Evolutionary conservation across 345 rosid species (phyloP).

Genomic region (Populus ilicifolia): DNA sequence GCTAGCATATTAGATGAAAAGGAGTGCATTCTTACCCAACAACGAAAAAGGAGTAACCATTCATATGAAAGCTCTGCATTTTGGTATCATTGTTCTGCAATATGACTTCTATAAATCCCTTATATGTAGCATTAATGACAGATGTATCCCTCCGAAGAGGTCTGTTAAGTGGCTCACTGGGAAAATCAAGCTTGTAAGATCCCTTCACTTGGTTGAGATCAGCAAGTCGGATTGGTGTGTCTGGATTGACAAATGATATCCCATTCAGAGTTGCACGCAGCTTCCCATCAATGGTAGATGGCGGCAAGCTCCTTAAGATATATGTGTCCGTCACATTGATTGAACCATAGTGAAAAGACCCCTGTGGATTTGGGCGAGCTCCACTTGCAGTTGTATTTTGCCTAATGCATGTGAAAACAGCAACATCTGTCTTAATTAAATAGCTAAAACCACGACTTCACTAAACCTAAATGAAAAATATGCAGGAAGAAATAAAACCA

Average conservation of each 20-base stretch:
- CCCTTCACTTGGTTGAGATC: constrained; percentile 70
- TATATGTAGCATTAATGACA: constrained; percentile 79
- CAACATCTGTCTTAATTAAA: neutral
- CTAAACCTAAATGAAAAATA: neutral
- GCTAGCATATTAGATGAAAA: neutral
- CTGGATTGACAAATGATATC: constrained; percentile 69
- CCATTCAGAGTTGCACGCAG: constrained; percentile 70
- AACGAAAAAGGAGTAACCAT: constrained; percentile 82
- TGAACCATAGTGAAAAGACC: constrained; percentile 83
- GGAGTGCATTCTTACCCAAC: constrained; percentile 56
- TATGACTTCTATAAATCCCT: constrained; percentile 76
- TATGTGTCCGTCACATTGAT: constrained; percentile 79
- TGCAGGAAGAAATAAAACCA: neutral
- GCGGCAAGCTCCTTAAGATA: constrained; percentile 66
- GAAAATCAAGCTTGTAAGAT: constrained; percentile 84
- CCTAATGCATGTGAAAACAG: constrained; percentile 37
- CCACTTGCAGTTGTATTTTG: constrained; percentile 88
- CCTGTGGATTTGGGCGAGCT: constrained; percentile 97
- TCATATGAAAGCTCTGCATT: constrained; percentile 83
- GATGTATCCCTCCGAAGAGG: constrained; percentile 57
- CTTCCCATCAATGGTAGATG: constrained; percentile 52
- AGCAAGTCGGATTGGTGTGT: constrained; percentile 72
- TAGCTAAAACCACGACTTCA: neutral
- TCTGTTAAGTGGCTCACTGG: constrained; percentile 57
- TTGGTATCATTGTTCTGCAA: constrained; percentile 87